Conservation (phyloP, 345 rosid species). For the Lepidium africanum region DNA sequence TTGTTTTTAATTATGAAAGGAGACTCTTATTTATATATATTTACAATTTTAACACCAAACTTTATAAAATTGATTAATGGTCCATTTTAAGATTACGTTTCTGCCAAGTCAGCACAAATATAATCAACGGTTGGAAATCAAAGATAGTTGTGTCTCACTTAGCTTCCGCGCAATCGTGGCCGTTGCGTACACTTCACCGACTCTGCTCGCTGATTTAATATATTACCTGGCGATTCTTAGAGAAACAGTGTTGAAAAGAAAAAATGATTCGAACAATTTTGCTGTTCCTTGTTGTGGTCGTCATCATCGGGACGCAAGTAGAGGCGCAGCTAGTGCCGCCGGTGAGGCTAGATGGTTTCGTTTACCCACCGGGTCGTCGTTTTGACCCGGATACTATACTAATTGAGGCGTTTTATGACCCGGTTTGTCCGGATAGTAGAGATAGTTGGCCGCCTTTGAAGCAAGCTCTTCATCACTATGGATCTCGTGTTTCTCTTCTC, state of each 20-base stretch:
- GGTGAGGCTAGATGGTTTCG: constrained; percentile 26
- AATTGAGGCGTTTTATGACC: constrained; percentile 27
- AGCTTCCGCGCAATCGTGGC: constrained; percentile 11
- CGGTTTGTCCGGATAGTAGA: constrained; percentile 27
- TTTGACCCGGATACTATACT: constrained; percentile 22
- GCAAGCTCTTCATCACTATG: constrained; percentile 21
- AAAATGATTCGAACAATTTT: constrained; percentile 12
- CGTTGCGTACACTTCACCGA: constrained; percentile 7
- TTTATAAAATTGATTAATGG: background rate
- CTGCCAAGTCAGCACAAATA: background rate
- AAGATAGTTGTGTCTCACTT: background rate
- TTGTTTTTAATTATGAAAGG: background rate
- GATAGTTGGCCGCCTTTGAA: constrained; percentile 26
- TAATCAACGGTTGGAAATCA: constrained; percentile 3
- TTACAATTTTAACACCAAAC: background rate
- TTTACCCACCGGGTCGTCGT: constrained; percentile 18
- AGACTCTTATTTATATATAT: background rate
- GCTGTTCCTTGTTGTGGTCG: background rate
- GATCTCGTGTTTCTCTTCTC: constrained; percentile 22
- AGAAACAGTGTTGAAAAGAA: background rate
- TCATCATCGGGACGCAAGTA: background rate
- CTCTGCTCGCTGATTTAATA: background rate
- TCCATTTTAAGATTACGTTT: background rate
- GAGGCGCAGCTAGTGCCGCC: constrained; percentile 21
- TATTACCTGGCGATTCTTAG: background rate